Evolutionary conservation across 345 rosid species (phyloP).

Genomic region (Brassica nigra): DNA sequence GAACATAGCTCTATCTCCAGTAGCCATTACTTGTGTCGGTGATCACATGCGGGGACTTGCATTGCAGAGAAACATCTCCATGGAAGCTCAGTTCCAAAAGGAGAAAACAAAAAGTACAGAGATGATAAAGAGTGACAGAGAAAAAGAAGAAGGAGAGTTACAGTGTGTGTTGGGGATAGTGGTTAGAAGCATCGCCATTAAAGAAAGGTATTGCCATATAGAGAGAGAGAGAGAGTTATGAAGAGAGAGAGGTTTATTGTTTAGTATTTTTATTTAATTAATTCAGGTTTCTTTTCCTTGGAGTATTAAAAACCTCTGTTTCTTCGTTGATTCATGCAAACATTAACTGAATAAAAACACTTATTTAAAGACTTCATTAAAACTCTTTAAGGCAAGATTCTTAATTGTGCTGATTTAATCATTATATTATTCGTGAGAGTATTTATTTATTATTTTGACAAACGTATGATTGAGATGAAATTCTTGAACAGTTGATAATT

Average conservation of each 20-base stretch:
- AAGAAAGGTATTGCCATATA: conserved; percentile 39
- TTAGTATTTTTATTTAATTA: neutral
- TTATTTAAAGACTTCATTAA: conserved; percentile 18
- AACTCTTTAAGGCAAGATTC: conserved; percentile 16
- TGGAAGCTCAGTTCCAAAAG: conserved; percentile 15
- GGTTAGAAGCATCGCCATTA: conserved; percentile 49
- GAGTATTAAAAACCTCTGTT: conserved; percentile 16
- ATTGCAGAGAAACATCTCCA: conserved; percentile 28
- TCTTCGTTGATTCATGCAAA: conserved; percentile 35
- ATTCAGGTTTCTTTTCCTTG: conserved; percentile 7
- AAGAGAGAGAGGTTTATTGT: conserved; percentile 38
- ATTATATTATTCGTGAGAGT: neutral
- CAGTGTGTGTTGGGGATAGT: conserved; percentile 37
- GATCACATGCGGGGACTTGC: conserved; percentile 37
- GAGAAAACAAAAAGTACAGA: neutral
- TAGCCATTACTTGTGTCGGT: conserved; percentile 41
- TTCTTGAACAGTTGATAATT: conserved; percentile 9
- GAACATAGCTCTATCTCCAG: conserved; percentile 16
- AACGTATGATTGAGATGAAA: conserved; percentile 32
- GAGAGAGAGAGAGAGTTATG: conserved; percentile 40
- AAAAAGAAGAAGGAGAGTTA: conserved; percentile 24
- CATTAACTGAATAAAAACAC: conserved; percentile 9
- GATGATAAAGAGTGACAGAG: conserved; percentile 30
- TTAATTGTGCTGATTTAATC: conserved; percentile 10
- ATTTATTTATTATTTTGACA: neutral